These are phyloP conservation scores for Pichia norvegensis DNA, from an alignment of 1,139 yeast genomes.

Conservation along the genomic window DNA sequence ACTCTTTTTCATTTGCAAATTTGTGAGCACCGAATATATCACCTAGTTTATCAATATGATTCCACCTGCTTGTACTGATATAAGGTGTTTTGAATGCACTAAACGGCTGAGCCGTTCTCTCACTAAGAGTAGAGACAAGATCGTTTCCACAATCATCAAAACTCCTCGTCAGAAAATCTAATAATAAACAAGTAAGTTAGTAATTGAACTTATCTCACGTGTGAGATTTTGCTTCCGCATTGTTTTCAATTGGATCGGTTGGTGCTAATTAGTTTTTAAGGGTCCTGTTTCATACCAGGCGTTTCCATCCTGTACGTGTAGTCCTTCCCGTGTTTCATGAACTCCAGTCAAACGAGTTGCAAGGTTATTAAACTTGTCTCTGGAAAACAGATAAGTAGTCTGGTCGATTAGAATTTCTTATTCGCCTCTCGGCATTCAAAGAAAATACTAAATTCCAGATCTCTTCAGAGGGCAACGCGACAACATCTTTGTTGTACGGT, in stretches of 20 bases:
- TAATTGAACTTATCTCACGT: background rate
- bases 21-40: conserved; percentile 25
- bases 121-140: conserved; percentile 31
- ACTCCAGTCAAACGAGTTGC: background rate
- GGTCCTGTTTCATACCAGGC: conserved; percentile 10
- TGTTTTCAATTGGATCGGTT: background rate
- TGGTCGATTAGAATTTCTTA: too few species aligned
- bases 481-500: background rate
- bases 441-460: background rate
- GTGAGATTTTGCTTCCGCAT: background rate
- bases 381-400: background rate
- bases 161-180: background rate
- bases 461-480: background rate
- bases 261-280: background rate
- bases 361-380: background rate
- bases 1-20: conserved; percentile 22
- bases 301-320: background rate
- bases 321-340: background rate
- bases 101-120: conserved; percentile 35
- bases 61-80: conserved; percentile 40
- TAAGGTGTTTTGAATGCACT: conserved; percentile 47
- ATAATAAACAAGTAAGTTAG: conserved; percentile 1
- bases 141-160: conserved; percentile 2
- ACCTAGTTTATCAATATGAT: conserved; percentile 32
- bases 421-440: too few species aligned